phyloP scores from a whole-genome alignment of 2,329 filamentous ascomycete species.

The Aspergillus eucalypticola region DNA sequence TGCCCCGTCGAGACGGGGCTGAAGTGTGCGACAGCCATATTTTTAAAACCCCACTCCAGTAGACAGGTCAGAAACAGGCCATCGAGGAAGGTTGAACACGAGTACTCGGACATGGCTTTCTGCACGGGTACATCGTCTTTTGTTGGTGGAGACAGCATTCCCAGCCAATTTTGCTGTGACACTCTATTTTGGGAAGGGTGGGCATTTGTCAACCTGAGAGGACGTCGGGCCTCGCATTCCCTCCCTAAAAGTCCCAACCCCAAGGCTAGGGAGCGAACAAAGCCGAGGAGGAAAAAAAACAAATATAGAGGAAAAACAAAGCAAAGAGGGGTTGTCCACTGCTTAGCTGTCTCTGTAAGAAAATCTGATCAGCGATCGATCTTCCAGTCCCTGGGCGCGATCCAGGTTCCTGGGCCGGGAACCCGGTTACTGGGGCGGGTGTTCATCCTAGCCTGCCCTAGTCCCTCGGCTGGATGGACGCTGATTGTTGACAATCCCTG shows the following conservation, averaged over 20 bases:
- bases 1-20: neutral
- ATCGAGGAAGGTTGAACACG: neutral
- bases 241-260: neutral
- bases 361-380: constrained; percentile 7
- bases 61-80: neutral
- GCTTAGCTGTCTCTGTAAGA: neutral
- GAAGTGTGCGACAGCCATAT: neutral
- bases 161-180: neutral
- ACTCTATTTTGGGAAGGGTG: neutral
- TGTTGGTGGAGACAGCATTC: neutral
- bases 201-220: neutral
- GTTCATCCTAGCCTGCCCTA: neutral
- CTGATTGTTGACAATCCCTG: neutral
- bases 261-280: neutral
- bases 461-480: neutral
- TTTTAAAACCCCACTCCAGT: neutral
- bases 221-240: neutral
- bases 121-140: neutral
- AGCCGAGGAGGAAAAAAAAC: neutral
- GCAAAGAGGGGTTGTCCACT: neutral
- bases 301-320: neutral
- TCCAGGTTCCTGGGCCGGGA: constrained; percentile 10
- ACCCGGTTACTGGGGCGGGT: constrained; percentile 4
- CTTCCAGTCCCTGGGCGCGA: neutral
- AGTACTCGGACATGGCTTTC: neutral